Evolutionary conservation across 495 filamentous ascomycete genomes (phyloP), one percentile per base, ranked within the genome.

Genomic region (Polyplosphaeria fusca): DNA sequence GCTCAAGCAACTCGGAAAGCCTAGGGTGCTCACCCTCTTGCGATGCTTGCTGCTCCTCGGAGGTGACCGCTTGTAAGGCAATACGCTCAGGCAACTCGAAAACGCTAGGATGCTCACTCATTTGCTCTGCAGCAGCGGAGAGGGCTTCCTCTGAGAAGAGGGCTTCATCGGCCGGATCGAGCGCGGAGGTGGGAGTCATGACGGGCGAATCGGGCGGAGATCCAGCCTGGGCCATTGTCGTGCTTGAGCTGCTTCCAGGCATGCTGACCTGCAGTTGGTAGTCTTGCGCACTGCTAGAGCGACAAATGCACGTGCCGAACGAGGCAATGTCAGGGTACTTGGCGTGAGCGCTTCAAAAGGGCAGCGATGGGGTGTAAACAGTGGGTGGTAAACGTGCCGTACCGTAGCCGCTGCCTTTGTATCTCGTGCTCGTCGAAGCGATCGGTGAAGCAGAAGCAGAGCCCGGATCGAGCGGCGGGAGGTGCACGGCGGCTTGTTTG

Each of bases 371-470:
- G n/a, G n/a, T n/a, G n/a, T n/a, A n/a, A n/a, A n/a, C n/a, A n/a
- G n/a, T n/a, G n/a, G n/a, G n/a, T n/a, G n/a, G n/a, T n/a, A n/a
- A n/a, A n/a, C n/a, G n/a, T n/a, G n/a, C 41, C 53, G 20, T 54
- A 53, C 53, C 30, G 52, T 20, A 47, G 23, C 11, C 41, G 24
- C 4, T 56, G 28, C 5, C 53, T 47, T 5, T 40, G 30, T 20
- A 58, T 11, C 35, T 63, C 60, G 5, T 12, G 26, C 42, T 63
- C 60, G 41, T 63, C 53, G 35, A 63, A 58, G 44, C 53, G 52
- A 7, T 44, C 35, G 1, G 46, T 32, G 28, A 63, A 63, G 4
- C 42, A 18, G 5, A 58, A 26, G 7, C n/a, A n/a, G n/a, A n/a
- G n/a, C 13, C 39, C 18, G 47, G 39, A 20, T 63, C 59, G 0